Conservation (phyloP, 2,329 filamentous ascomycete species). For the Davidsoniella eucalypti region DNA sequence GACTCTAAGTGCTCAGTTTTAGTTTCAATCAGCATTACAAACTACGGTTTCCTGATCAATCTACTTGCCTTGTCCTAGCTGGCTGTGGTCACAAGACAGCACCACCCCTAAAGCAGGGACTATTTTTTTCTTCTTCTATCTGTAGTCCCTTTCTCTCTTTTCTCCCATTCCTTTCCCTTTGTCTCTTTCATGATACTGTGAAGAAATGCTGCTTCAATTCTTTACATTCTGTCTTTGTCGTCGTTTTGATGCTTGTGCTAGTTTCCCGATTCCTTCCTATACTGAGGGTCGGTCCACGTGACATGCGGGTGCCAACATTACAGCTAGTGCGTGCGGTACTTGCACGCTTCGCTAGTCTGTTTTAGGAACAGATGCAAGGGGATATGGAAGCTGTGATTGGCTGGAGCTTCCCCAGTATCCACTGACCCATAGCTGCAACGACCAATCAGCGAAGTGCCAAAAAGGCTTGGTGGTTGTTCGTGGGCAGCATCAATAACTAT, state of each 20-base stretch:
- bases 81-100: too few relatives aligned
- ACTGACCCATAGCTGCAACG: not conserved
- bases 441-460: constrained; percentile 1
- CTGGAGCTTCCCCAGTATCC: not conserved
- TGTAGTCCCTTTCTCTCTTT: too few relatives aligned
- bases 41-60: too few relatives aligned
- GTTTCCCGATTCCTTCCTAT: not conserved
- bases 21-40: not conserved
- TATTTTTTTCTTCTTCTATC: too few relatives aligned
- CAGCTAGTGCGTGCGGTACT: constrained; percentile 2
- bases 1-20: not conserved
- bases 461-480: not conserved
- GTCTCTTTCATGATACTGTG: not conserved
- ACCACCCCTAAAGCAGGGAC: too few relatives aligned
- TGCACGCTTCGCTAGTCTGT: constrained; percentile 3
- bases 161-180: too few relatives aligned
- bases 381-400: not conserved
- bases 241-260: too few relatives aligned
- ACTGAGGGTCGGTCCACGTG: not conserved
- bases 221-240: not conserved
- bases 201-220: not conserved
- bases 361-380: constrained; percentile 6
- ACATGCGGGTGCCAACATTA: not conserved
- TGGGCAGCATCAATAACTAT: not conserved
- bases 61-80: too few relatives aligned